A percentile compares a stretch with the other conserved stretches of the same genome.
Evolutionary conservation across 2,329 filamentous ascomycete species (phyloP).

Genomic region (Gaeumannomyces tritici): DNA sequence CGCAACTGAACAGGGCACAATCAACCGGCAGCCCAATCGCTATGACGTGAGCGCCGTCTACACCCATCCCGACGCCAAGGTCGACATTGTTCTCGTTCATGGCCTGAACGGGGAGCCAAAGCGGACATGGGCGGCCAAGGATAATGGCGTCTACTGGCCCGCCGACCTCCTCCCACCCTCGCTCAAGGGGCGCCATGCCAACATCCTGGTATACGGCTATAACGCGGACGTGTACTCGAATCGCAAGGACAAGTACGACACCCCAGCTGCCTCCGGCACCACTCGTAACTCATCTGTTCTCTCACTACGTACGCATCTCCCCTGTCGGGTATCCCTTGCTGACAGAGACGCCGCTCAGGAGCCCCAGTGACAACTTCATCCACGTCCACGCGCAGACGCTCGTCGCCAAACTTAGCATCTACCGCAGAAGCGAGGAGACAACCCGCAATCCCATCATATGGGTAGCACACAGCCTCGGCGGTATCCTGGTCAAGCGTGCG

Average conservation of each 20-base stretch:
- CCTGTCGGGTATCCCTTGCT: not conserved
- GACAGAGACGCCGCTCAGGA: slow-evolving; percentile 24
- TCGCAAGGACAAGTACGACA: slow-evolving; percentile 20
- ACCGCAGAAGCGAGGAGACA: slow-evolving; percentile 48
- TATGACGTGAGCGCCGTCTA: slow-evolving; percentile 52
- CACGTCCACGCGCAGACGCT: slow-evolving; percentile 64
- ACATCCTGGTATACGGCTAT: slow-evolving; percentile 65
- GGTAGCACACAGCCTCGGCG: slow-evolving; percentile 65
- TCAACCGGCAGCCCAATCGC: slow-evolving; percentile 39
- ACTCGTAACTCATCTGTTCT: not conserved
- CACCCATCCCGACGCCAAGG: slow-evolving; percentile 46
- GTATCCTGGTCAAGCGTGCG: slow-evolving; percentile 61
- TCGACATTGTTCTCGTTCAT: slow-evolving; percentile 62
- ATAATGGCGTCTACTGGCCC: slow-evolving; percentile 58
- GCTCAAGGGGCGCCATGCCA: slow-evolving; percentile 46
- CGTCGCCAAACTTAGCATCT: slow-evolving; percentile 50
- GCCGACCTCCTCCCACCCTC: slow-evolving; percentile 54
- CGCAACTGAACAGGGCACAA: slow-evolving; percentile 13
- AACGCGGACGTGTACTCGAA: slow-evolving; percentile 55
- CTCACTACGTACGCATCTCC: not conserved
- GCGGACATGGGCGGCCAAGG: slow-evolving; percentile 48
- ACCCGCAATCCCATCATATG: slow-evolving; percentile 62
- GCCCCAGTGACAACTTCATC: slow-evolving; percentile 56
- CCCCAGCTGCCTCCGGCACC: too few species aligned
- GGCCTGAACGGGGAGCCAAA: slow-evolving; percentile 49